A percentile compares a stretch with the other conserved stretches of the same genome.
These are phyloP conservation scores for Bonia amplexicaulis DNA, from an alignment of 176 grass and related monocot species.

Conservation along the genomic window DNA sequence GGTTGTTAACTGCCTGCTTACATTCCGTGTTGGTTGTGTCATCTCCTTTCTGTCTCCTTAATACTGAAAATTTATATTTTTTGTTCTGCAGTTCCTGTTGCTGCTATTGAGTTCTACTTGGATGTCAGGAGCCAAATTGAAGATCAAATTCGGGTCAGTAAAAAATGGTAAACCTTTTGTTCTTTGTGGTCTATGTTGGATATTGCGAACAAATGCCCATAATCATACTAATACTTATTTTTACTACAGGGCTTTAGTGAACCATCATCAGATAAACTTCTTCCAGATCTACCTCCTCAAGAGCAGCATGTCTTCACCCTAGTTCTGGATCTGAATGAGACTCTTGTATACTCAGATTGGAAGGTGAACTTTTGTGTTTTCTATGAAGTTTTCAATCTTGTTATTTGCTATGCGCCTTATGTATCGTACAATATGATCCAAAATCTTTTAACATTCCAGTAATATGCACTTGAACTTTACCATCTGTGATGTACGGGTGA, in stretches of 20 bases:
- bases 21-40: neutral
- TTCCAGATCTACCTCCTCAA: conserved; percentile 87
- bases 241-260: conserved; percentile 78
- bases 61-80: conserved; percentile 14
- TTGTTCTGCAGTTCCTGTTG: conserved; percentile 58
- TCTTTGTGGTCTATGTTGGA: conserved; percentile 3
- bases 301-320: conserved; percentile 92
- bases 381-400: neutral
- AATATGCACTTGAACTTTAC: neutral
- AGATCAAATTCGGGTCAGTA: conserved; percentile 81
- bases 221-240: conserved; percentile 10
- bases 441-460: neutral
- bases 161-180: conserved; percentile 15
- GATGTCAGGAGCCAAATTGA: conserved; percentile 77
- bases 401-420: neutral
- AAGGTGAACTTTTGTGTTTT: conserved; percentile 46
- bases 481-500: neutral
- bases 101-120: conserved; percentile 64
- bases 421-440: neutral
- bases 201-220: conserved; percentile 22
- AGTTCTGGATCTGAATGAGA: conserved; percentile 95
- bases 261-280: conserved; percentile 97
- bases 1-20: neutral
- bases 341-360: conserved; percentile 97
- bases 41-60: neutral